phyloP scores from a whole-genome alignment of 768 basidiomycete genomes.

The Pulveroboletus sp. region DNA sequence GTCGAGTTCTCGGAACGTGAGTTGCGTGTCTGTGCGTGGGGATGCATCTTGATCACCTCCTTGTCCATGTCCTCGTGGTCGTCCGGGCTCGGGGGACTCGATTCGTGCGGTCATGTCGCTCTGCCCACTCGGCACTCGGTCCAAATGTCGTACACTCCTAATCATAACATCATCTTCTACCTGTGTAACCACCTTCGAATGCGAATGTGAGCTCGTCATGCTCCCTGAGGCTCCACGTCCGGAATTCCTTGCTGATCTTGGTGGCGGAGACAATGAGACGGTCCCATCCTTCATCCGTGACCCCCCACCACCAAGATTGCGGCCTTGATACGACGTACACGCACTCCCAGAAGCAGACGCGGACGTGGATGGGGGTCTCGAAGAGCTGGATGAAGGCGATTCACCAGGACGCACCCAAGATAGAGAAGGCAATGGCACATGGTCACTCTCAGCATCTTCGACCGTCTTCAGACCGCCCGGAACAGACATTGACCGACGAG shows the following conservation, averaged over 20 bases:
- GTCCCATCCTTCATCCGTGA: slow-evolving; percentile 18
- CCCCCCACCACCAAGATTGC: slow-evolving; percentile 3
- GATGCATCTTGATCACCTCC: slow-evolving; percentile 6
- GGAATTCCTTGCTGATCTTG: slow-evolving; percentile 14
- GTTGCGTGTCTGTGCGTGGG: slow-evolving; percentile 24
- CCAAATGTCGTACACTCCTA: slow-evolving; percentile 11
- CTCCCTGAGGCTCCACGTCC: slow-evolving; percentile 11
- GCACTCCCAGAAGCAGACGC: slow-evolving; percentile 34
- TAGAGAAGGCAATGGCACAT: slow-evolving; percentile 8
- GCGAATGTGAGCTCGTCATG: slow-evolving; percentile 4
- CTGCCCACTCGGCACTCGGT: slow-evolving; percentile 21
- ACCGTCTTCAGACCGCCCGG: slow-evolving; percentile 5
- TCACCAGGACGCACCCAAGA: slow-evolving; percentile 10
- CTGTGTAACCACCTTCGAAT: slow-evolving; percentile 5
- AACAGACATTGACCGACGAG: slow-evolving; percentile 19
- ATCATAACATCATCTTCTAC: not conserved
- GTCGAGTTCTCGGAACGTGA: slow-evolving; percentile 49
- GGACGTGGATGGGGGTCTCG: slow-evolving; percentile 41
- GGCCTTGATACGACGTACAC: slow-evolving; percentile 33
- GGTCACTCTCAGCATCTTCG: slow-evolving; percentile 8
- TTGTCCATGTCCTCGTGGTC: not conserved
- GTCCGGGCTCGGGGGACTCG: slow-evolving; percentile 3
- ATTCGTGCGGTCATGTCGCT: slow-evolving; percentile 30
- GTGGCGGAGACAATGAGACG: slow-evolving; percentile 27
- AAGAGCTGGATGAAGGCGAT: slow-evolving; percentile 27